Base-by-base conservation (phyloP, 2,329 filamentous ascomycete genomes). In the Malbranchea cinnamomea region DNA sequence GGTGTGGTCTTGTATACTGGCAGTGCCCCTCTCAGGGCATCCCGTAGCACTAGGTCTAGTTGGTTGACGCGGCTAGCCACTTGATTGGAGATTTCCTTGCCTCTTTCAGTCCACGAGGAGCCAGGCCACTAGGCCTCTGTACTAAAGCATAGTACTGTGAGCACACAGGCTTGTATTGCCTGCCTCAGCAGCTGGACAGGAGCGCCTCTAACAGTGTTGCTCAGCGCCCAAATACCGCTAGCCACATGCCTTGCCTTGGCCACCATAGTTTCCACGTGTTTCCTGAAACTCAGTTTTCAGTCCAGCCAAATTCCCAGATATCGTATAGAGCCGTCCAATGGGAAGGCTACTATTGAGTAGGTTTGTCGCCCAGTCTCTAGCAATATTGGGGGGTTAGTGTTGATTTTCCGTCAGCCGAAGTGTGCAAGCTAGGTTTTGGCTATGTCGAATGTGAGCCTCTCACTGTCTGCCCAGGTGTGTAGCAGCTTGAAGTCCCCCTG, bases 291-390 rank as follows among this genome's bases (percentile, higher is more conserved):
- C 3, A 43, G 32, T 8, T 31, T 34, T 2, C 30, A 24, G 23
- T 44, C 39, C 12, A 44, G 34, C 27, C 30, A 41, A 24, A 44
- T 26, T 7, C 41, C 43, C 5, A 45, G 35, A 40, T 37, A 45
- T 10, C 32, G 30, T 18, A 44, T 35, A 6, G 38, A 19, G 12
- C 16, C 16, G 15, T 28, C 16, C 12, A 19, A 13, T 7, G 26
- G 26, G 16, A 15, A 17, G 9, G 26, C 26, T 9, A 6, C 13
- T 28, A 28, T 19, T 10, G 15, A 8, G 9, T 19, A 13, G 8
- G 23, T 13, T 26, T 6, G 11, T 8, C 7, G 17, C 11, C 18
- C 5, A 6, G 13, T 30, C 12, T 22, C 4, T 19, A 12, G 12
- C 4, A 15, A 6, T 4, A 25, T 8, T 15, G 6, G 5, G 16